Conservation (phyloP, 805 yeast species). For the Kluyveromyces aestuarii region DNA sequence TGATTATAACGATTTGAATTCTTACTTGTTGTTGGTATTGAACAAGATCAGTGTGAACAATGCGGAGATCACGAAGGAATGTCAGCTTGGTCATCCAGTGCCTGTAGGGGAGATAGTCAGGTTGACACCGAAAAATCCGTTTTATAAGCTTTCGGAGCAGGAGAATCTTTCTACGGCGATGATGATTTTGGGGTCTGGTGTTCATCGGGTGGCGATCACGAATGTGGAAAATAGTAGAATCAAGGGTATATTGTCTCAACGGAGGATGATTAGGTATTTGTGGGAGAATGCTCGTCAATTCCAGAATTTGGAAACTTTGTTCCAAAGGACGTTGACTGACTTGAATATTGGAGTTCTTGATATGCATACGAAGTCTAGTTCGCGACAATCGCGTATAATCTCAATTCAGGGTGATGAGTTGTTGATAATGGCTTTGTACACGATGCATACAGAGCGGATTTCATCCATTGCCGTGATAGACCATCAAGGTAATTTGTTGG, state of each 20-base stretch:
- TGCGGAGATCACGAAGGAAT: conserved; percentile 36
- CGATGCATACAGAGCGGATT: conserved; percentile 77
- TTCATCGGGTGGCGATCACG: conserved; percentile 83
- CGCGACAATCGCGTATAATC: conserved; percentile 46
- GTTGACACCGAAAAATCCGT: conserved; percentile 82
- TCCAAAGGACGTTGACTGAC: conserved; percentile 59
- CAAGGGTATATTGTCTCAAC: conserved; percentile 82
- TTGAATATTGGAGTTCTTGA: conserved; percentile 62
- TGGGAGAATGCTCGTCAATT: conserved; percentile 93
- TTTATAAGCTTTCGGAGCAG: conserved; percentile 62
- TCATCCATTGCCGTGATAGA: conserved; percentile 93
- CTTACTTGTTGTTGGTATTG: conserved; percentile 75
- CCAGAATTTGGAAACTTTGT: conserved; percentile 67
- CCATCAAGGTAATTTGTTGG: conserved; percentile 61
- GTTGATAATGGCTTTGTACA: conserved; percentile 74
- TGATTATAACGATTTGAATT: conserved; percentile 85
- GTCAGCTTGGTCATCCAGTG: conserved; percentile 81
- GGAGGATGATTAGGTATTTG: conserved; percentile 72
- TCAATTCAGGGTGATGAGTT: conserved; percentile 82
- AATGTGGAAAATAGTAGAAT: conserved; percentile 44
- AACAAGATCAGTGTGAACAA: conserved; percentile 47
- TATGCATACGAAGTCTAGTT: conserved; percentile 29
- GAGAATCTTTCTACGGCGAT: conserved; percentile 67
- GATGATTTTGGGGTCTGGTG: conserved; percentile 89
- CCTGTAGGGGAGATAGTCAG: conserved; percentile 84